Percentiles rank a stretch among this genome's conserved stretches.
Conservation (phyloP, 352 stramenopile genomes). For the Globisporangium rhizosaccharum region DNA sequence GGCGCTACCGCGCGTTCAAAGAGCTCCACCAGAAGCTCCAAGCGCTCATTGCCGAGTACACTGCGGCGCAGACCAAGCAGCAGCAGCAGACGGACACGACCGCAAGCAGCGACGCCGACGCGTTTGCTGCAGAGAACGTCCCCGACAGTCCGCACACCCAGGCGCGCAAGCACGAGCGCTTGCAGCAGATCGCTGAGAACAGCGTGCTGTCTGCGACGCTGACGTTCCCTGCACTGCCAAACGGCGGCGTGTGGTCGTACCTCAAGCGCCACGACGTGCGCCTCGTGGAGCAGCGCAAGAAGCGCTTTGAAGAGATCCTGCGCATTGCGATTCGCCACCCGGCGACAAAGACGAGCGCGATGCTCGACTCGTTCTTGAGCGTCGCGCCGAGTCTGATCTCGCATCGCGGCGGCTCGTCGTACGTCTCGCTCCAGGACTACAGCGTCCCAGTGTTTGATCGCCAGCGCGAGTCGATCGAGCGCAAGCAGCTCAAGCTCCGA, state of each 20-base stretch:
- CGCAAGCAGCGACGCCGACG: conserved; percentile 2
- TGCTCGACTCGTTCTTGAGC: conserved; percentile 74
- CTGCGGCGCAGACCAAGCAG: not conserved
- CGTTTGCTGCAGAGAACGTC: conserved; percentile 16
- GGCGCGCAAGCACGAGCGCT: conserved; percentile 14
- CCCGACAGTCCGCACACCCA: conserved; percentile 26
- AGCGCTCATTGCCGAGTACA: conserved; percentile 40
- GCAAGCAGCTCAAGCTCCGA: conserved; percentile 64
- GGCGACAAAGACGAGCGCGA: conserved; percentile 50
- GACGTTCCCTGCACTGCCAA: conserved; percentile 44
- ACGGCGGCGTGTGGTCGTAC: conserved; percentile 75
- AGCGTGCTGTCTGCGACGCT: conserved; percentile 29
- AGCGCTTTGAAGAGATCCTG: conserved; percentile 80
- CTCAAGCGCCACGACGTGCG: conserved; percentile 76
- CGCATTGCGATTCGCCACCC: conserved; percentile 71
- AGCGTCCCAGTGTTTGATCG: conserved; percentile 72
- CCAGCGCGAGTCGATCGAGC: conserved; percentile 74
- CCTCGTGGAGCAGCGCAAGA: conserved; percentile 76
- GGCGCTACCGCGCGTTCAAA: conserved; percentile 76
- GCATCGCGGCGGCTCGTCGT: conserved; percentile 39
- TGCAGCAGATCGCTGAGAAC: conserved; percentile 24
- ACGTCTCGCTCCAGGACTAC: conserved; percentile 49
- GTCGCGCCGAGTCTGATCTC: conserved; percentile 48
- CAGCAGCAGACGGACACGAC: not conserved
- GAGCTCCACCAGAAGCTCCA: conserved; percentile 68